Base-by-base conservation (phyloP, 2,329 filamentous ascomycete species). In the Neofusicoccum laricinum region DNA sequence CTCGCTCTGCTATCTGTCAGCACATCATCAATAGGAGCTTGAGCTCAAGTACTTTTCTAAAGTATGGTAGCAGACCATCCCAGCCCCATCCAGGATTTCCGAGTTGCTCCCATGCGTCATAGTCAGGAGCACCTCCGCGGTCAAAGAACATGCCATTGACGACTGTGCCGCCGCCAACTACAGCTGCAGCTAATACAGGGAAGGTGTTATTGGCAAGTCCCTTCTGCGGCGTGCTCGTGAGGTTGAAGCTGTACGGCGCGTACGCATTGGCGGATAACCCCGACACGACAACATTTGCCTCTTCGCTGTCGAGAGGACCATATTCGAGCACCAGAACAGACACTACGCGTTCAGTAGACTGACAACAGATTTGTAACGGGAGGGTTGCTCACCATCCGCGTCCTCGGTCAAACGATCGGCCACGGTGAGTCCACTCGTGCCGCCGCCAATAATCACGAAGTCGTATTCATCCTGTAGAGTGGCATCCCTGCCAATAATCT, bases 91-190 rank as follows among this genome's bases (percentile, higher is more conserved):
- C 72, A n/a, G 68, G 68, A 32, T 73, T 72, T 7, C 73, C 73
- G 4, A 74, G 65, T 38, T 68, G 66, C 65, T 73, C 71, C 73
- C 73, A 74, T 7, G 71, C 71, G 65, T 75, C 68, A 1, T 43
- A 67, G 77, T 77, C 10, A 71, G 73, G 15, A 75, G 68, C 21
- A 84, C 66, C 6, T 12, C 71, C 77, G 6, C 77, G 73, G 61
- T 76, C 75, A 64, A 75, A 77, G 6, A 72, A 68, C 75, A 79
- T 76, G 7, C 75, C 74, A 67, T 79, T 79, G 25, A 78, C 71
- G 1, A 74, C 72, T 17, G 71, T 73, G 11, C 74, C 72, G 1
- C 77, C 77, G 3, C 77, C 77, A 2, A 79, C 71, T 1, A 74
- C 65, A 66, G 67, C 67, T 12, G 69, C 72, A 6, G 67, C 76